Conservation (phyloP, 1,139 yeast species). For the Debaryomyces robertsiae region DNA sequence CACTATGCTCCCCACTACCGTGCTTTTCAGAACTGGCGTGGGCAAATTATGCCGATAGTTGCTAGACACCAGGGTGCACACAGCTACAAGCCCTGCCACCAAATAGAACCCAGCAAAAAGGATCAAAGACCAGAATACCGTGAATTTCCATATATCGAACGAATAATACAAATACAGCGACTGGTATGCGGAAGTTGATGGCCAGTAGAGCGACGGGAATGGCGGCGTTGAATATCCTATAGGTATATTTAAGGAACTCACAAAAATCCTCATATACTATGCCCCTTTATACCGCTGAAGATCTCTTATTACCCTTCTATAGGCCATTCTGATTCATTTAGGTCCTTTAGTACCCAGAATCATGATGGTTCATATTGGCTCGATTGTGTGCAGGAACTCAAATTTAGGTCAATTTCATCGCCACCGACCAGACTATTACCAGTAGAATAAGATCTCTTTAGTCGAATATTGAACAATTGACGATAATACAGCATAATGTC, state of each 20-base stretch:
- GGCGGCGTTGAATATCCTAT: constrained; percentile 78
- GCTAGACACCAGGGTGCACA: constrained; percentile 35
- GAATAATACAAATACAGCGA: constrained; percentile 67
- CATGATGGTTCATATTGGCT: background rate
- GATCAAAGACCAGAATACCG: constrained; percentile 78
- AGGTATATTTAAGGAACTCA: constrained; percentile 56
- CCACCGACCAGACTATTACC: constrained; percentile 2
- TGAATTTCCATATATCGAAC: constrained; percentile 81
- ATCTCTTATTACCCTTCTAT: background rate
- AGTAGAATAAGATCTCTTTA: background rate
- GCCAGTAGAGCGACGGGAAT: constrained; percentile 85
- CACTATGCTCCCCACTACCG: constrained; percentile 26
- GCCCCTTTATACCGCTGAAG: background rate
- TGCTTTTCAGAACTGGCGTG: constrained; percentile 16
- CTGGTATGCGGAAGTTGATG: constrained; percentile 48
- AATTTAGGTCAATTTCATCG: constrained; percentile 6
- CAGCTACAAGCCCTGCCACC: constrained; percentile 67
- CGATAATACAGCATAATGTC: constrained; percentile 32
- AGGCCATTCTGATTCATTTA: background rate
- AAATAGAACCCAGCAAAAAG: constrained; percentile 64
- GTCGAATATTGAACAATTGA: constrained; percentile 1
- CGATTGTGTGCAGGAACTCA: constrained; percentile 1
- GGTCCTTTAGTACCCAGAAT: no score
- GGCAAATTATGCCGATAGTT: constrained; percentile 22
- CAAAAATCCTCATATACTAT: constrained; percentile 36